These are phyloP conservation scores for Hypoxylon sp. DNA, from an alignment of 2,329 filamentous ascomycete species.

Conservation along the genomic window DNA sequence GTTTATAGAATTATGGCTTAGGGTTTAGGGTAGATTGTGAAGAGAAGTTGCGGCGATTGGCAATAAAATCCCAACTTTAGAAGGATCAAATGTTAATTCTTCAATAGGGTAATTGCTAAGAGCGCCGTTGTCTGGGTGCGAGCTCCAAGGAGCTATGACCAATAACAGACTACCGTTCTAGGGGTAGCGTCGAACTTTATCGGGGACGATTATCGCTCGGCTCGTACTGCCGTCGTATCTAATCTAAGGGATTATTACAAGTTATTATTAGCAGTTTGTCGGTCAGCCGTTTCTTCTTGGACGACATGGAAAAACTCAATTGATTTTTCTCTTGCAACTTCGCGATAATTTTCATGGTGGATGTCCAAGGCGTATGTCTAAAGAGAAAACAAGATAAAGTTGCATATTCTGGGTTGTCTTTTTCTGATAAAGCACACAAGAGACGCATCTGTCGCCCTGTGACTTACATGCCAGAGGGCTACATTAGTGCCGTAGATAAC, in stretches of 20 bases:
- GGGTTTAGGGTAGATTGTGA: background rate
- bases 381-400: constrained; percentile 24
- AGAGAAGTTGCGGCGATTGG: constrained; percentile 12
- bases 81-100: constrained; percentile 19
- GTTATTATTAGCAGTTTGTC: constrained; percentile 26
- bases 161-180: constrained; percentile 52
- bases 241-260: constrained; percentile 23
- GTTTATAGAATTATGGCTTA: background rate
- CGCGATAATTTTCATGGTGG: constrained; percentile 49
- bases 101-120: constrained; percentile 16
- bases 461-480: constrained; percentile 44
- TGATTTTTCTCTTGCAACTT: constrained; percentile 36
- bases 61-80: constrained; percentile 3
- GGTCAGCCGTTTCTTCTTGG: constrained; percentile 46
- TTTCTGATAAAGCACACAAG: constrained; percentile 43
- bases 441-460: constrained; percentile 39
- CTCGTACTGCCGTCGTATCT: constrained; percentile 18
- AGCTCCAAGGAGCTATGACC: constrained; percentile 50
- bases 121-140: constrained; percentile 48
- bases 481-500: constrained; percentile 34
- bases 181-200: constrained; percentile 44
- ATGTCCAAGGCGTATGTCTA: constrained; percentile 26
- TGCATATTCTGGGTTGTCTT: constrained; percentile 36
- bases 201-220: constrained; percentile 18
- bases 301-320: constrained; percentile 36